Conservation (phyloP, 306 rosid genomes). For the Notholithocarpus densiflorus region DNA sequence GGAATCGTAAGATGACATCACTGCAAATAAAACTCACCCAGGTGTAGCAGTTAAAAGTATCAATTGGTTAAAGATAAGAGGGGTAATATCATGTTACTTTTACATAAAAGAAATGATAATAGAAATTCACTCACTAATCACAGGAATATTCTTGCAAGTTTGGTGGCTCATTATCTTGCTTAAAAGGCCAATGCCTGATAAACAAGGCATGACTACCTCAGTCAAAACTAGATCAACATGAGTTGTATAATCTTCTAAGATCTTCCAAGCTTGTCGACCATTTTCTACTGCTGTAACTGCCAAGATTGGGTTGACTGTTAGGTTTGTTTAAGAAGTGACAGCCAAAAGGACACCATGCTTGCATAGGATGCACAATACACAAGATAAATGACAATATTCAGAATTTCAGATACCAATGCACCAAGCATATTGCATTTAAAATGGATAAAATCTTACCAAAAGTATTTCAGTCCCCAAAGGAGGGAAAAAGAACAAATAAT, state of each 20-base stretch:
- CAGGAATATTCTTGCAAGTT: constrained; percentile 55
- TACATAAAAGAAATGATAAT: not conserved
- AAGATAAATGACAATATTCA: not conserved
- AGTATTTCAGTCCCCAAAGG: not conserved
- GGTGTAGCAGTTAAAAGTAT: constrained; percentile 40
- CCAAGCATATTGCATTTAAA: not conserved
- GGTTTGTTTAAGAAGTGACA: not conserved
- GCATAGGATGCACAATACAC: not conserved
- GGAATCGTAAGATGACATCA: constrained; percentile 97
- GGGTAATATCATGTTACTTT: constrained; percentile 13
- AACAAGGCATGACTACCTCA: constrained; percentile 62
- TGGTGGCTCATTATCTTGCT: constrained; percentile 57
- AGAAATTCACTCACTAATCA: constrained; percentile 58
- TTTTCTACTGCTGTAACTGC: constrained; percentile 5
- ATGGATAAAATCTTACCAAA: not conserved
- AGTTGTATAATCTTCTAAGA: constrained; percentile 45
- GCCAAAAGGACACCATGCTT: not conserved
- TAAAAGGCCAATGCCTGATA: constrained; percentile 63
- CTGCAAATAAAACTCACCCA: constrained; percentile 68
- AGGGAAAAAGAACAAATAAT: not conserved
- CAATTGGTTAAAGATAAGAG: constrained; percentile 14
- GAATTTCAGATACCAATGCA: not conserved
- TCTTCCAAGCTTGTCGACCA: constrained; percentile 44
- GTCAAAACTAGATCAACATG: constrained; percentile 53
- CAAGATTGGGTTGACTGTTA: not conserved